Evolutionary conservation across 768 basidiomycete species (phyloP).

Genomic region (Leccinellum rugosiceps): DNA sequence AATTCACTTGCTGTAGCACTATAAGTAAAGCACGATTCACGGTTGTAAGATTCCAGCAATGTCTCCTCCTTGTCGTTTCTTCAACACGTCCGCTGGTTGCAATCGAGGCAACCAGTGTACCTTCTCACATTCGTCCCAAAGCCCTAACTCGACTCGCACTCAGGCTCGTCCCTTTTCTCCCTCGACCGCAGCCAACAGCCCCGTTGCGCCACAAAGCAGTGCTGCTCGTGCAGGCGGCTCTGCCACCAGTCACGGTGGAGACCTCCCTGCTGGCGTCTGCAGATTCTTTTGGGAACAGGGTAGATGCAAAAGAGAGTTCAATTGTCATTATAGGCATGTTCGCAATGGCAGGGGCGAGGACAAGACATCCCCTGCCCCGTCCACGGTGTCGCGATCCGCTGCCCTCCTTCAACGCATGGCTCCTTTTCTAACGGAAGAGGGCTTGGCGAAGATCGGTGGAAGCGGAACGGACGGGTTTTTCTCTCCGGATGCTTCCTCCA

Average conservation of each 20-base stretch:
- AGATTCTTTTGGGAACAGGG: slow-evolving; percentile 46
- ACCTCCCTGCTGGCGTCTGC: slow-evolving; percentile 40
- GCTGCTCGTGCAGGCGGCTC: slow-evolving; percentile 2
- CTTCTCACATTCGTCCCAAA: slow-evolving; percentile 29
- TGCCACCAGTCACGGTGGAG: not conserved
- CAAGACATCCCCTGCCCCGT: slow-evolving; percentile 3
- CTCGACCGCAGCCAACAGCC: slow-evolving; percentile 2
- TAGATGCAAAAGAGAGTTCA: slow-evolving; percentile 43
- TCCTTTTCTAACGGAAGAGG: slow-evolving; percentile 43
- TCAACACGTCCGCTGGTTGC: slow-evolving; percentile 45
- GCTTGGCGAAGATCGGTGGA: slow-evolving; percentile 43
- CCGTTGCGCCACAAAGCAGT: slow-evolving; percentile 1
- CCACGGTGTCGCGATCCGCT: slow-evolving; percentile 9
- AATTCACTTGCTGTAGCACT: not conserved
- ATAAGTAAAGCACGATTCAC: not conserved
- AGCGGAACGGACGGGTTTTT: slow-evolving; percentile 44
- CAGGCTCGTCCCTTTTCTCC: slow-evolving; percentile 1
- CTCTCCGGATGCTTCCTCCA: slow-evolving; percentile 24
- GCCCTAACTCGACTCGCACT: not conserved
- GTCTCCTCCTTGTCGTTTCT: slow-evolving; percentile 39
- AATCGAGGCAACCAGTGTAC: slow-evolving; percentile 39
- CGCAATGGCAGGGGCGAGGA: slow-evolving; percentile 7
- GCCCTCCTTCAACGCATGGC: slow-evolving; percentile 30
- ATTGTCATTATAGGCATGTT: slow-evolving; percentile 43
- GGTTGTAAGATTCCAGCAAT: not conserved